Evolutionary conservation across 441 rosid genomes (phyloP).

Genomic region (Geranium incanum): DNA sequence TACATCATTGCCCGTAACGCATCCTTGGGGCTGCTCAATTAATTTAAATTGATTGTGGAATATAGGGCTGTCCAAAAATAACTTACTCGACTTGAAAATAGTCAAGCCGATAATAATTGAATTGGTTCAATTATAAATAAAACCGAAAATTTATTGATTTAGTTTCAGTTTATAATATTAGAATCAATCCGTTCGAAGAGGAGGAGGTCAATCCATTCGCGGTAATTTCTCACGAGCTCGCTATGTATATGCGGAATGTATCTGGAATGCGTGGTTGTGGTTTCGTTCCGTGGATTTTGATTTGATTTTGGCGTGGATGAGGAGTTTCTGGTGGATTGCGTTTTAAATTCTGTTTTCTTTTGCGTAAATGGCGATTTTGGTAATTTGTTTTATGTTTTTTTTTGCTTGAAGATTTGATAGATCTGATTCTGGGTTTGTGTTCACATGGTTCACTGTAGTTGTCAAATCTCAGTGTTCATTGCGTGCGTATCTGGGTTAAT

Average conservation of each 20-base stretch:
- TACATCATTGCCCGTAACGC: too few species aligned
- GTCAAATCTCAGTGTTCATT: neutral
- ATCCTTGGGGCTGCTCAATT: too few species aligned
- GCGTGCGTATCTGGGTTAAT: neutral
- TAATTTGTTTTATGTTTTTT: neutral
- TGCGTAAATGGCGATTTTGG: neutral
- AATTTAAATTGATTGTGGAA: too few species aligned
- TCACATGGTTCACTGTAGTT: neutral
- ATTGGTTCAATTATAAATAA: too few species aligned
- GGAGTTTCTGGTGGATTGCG: neutral
- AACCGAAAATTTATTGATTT: too few species aligned
- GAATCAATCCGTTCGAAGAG: conserved; percentile 55
- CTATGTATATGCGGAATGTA: neutral
- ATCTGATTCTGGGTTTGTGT: neutral
- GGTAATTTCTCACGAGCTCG: conserved; percentile 30
- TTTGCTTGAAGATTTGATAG: neutral
- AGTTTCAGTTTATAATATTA: too few species aligned
- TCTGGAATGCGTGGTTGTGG: neutral
- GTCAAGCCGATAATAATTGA: too few species aligned
- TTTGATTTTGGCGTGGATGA: neutral
- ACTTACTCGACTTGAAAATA: too few species aligned
- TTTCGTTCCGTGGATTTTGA: neutral
- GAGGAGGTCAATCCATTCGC: conserved; percentile 91
- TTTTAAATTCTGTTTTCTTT: neutral
- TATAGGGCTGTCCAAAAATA: too few species aligned